Base-by-base conservation (phyloP, 192 early-diverging fungal genomes). In the Coemansia reversa region DNA sequence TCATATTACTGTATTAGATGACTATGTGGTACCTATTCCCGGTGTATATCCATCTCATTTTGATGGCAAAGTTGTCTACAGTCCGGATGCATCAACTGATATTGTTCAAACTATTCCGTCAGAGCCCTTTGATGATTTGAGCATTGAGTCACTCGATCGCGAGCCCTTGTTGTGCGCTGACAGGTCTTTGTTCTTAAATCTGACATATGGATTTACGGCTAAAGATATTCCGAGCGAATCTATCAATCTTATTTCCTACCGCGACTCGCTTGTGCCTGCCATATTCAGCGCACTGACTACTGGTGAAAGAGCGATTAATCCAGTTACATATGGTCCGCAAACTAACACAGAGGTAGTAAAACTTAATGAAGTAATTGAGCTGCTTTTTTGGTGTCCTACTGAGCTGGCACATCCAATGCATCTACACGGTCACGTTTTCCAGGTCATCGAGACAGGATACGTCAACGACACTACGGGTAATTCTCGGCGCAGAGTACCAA, bases 391-490 rank as follows among this genome's bases (percentile, higher is more conserved):
- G 65, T 93, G 92, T 74, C 51, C 81, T 48, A 91, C 90, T 60
- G 51, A 57, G 25, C 86, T 85, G 60, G 64, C 74, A 51, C 93
- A 95, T 28, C 66, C 84, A 57, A 84, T 94, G 81, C 92, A 95
- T 72, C 68, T 95, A 11, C 93, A 93, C 70, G 91, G 91, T 5
- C 89, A 92, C 63, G 67, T 63, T 2, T 95, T 95, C 83, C 89
- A 93, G 71, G 78, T 94, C 23, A 83, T 88, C 20, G 84, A 80
- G 55, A 53, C 24, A 53, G 23, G 51, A 3, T 28, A 23, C 51
- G 4, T 5, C 51, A 53, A 25, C 16, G 22, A 23, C 16, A 53
- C 51, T 53, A 25, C 9, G 24, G 51, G 24, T 7, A 8, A 6
- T 14, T 20, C 51, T 6, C 51, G 51, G 51, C 24, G 24, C 27